phyloP scores from a whole-genome alignment of 352 stramenopile species.

The Pelagophyceae sp. region DNA sequence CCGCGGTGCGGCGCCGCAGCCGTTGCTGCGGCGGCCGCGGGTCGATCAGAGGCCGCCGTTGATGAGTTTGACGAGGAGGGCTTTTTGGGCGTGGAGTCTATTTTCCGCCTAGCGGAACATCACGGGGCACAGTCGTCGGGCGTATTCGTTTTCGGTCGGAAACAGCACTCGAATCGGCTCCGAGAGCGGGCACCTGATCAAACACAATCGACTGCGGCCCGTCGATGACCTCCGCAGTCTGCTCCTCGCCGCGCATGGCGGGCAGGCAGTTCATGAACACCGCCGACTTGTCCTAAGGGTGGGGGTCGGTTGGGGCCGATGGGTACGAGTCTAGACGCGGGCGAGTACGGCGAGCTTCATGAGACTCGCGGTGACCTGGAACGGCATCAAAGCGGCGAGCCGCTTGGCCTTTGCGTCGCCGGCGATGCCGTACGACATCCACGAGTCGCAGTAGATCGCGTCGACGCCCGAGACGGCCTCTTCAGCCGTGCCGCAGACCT shows the following conservation, averaged over 20 bases:
- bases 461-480: slow-evolving; percentile 84
- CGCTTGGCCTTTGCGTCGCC: neutral
- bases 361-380: slow-evolving; percentile 4
- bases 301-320: too few relatives aligned
- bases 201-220: slow-evolving; percentile 14
- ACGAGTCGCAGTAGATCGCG: slow-evolving; percentile 93
- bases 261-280: slow-evolving; percentile 19
- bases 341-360: neutral
- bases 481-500: slow-evolving; percentile 61
- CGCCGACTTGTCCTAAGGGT: neutral
- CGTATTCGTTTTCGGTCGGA: too few relatives aligned
- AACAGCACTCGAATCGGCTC: too few relatives aligned
- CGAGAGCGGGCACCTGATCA: too few relatives aligned
- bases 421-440: slow-evolving; percentile 49
- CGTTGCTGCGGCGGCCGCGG: too few relatives aligned
- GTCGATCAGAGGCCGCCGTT: neutral
- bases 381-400: slow-evolving; percentile 1
- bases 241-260: slow-evolving; percentile 13
- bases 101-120: too few relatives aligned
- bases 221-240: slow-evolving; percentile 9
- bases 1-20: too few relatives aligned
- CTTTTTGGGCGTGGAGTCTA: slow-evolving; percentile 15
- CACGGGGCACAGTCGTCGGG: too few relatives aligned
- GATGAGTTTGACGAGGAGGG: slow-evolving; percentile 7
- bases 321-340: too few relatives aligned